A percentile compares a stretch with the other conserved stretches of the same genome.
These are phyloP conservation scores for Myriangium duriaei DNA, from an alignment of 2,329 filamentous ascomycete species.

Conservation along the genomic window DNA sequence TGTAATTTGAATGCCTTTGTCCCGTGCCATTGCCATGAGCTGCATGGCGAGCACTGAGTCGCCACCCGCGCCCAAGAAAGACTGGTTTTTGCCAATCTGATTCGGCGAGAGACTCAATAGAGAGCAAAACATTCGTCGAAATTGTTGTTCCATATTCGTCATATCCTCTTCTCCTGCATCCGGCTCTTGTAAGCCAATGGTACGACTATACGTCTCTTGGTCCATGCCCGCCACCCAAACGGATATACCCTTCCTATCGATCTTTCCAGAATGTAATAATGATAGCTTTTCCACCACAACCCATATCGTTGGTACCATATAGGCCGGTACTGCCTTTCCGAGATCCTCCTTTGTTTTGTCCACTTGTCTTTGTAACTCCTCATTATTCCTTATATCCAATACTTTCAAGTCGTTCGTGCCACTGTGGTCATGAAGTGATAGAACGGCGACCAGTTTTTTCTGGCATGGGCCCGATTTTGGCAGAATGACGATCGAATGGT, in stretches of 20 bases:
- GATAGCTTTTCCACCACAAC: constrained; percentile 30
- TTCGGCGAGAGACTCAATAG: constrained; percentile 35
- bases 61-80: constrained; percentile 49
- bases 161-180: no score
- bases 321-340: constrained; percentile 32
- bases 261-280: constrained; percentile 12
- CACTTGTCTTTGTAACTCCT: no score
- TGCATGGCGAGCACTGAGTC: constrained; percentile 52
- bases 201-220: not conserved
- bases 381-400: no score
- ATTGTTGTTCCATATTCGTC: constrained; percentile 25
- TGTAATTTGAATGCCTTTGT: constrained; percentile 27
- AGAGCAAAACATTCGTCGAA: constrained; percentile 38
- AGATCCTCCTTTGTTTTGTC: constrained; percentile 31
- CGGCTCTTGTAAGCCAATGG: constrained; percentile 15
- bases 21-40: constrained; percentile 42
- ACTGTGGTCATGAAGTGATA: no score
- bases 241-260: constrained; percentile 25
- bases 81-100: constrained; percentile 43
- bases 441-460: no score
- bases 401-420: no score
- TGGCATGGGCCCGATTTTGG: no score
- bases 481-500: no score
- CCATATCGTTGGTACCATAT: constrained; percentile 35
- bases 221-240: constrained; percentile 13